phyloP scores from a whole-genome alignment of 116 monocot genomes.

The Trichopus zeylanicus region DNA sequence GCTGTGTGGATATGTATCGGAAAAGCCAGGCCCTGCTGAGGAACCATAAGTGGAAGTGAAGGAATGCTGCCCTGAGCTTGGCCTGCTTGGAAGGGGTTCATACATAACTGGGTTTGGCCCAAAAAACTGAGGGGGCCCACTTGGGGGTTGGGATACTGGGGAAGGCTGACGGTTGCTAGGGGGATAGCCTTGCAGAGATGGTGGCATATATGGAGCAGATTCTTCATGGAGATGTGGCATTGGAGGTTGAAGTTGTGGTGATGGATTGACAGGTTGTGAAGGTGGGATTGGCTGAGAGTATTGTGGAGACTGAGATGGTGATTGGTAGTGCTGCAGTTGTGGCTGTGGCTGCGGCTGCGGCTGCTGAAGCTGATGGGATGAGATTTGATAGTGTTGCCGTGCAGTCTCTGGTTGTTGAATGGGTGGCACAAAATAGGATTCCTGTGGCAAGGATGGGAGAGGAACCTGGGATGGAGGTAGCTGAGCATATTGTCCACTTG shows the following conservation, averaged over 20 bases:
- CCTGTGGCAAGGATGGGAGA: slow-evolving; percentile 25
- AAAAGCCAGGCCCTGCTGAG: slow-evolving; percentile 14
- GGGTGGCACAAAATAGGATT: slow-evolving; percentile 27
- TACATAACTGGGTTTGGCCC: slow-evolving; percentile 27
- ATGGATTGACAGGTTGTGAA: slow-evolving; percentile 16
- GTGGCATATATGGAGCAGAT: slow-evolving; percentile 33
- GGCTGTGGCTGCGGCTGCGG: neutral
- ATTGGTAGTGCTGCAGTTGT: slow-evolving; percentile 21
- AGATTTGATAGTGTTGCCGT: slow-evolving; percentile 18
- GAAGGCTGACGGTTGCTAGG: slow-evolving; percentile 30
- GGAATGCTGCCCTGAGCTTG: slow-evolving; percentile 10
- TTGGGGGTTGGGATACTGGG: slow-evolving; percentile 19
- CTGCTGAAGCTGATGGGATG: neutral
- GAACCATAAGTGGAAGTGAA: slow-evolving; percentile 29
- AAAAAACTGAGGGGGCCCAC: slow-evolving; percentile 33
- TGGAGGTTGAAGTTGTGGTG: slow-evolving; percentile 19
- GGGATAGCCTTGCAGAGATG: slow-evolving; percentile 35
- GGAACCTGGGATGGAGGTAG: slow-evolving; percentile 24
- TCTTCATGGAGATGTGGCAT: slow-evolving; percentile 39
- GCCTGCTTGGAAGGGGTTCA: slow-evolving; percentile 34
- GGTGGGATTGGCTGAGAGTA: slow-evolving; percentile 24
- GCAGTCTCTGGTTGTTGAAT: slow-evolving; percentile 23
- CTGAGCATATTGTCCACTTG: slow-evolving; percentile 21
- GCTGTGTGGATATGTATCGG: slow-evolving; percentile 40
- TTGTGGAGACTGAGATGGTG: slow-evolving; percentile 26